Evolutionary conservation across 441 rosid species (phyloP).

Genomic region (Gossypium davidsonii): DNA sequence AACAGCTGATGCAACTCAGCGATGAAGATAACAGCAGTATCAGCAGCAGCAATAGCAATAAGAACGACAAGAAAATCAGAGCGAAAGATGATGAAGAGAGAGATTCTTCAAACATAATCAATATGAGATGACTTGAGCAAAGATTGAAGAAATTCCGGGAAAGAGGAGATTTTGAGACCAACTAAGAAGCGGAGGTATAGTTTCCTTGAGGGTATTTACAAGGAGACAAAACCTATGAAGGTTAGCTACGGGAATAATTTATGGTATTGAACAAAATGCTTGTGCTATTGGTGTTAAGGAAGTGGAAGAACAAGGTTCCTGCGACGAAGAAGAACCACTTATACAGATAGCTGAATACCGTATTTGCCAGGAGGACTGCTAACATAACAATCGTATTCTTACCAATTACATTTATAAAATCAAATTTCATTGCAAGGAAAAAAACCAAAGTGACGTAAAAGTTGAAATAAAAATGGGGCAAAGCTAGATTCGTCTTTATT

Average conservation of each 20-base stretch:
- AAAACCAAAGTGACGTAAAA: too few species aligned
- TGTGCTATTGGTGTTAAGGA: conserved; percentile 33
- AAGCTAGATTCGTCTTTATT: too few species aligned
- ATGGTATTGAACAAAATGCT: conserved; percentile 15
- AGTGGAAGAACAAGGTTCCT: conserved; percentile 21
- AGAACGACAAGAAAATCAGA: not conserved
- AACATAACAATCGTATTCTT: too few species aligned
- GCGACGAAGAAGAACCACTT: conserved; percentile 46
- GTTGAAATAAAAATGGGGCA: too few species aligned
- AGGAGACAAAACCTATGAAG: conserved; percentile 31
- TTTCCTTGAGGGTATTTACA: conserved; percentile 46
- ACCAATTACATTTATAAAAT: too few species aligned
- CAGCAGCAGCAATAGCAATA: not conserved
- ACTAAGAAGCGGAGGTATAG: conserved; percentile 36
- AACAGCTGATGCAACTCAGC: conserved; percentile 49
- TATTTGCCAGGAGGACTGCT: conserved; percentile 59
- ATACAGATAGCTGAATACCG: conserved; percentile 63
- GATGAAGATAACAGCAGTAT: conserved; percentile 37
- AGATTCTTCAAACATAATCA: conserved; percentile 15
- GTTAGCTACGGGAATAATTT: conserved; percentile 9
- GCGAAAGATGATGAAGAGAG: not conserved
- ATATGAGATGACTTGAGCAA: conserved; percentile 21
- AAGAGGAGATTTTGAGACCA: conserved; percentile 30
- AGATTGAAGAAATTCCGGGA: conserved; percentile 49
- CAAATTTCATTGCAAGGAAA: too few species aligned